Base-by-base conservation (phyloP, 345 rosid species). In the Melaleuca quinquenervia region DNA sequence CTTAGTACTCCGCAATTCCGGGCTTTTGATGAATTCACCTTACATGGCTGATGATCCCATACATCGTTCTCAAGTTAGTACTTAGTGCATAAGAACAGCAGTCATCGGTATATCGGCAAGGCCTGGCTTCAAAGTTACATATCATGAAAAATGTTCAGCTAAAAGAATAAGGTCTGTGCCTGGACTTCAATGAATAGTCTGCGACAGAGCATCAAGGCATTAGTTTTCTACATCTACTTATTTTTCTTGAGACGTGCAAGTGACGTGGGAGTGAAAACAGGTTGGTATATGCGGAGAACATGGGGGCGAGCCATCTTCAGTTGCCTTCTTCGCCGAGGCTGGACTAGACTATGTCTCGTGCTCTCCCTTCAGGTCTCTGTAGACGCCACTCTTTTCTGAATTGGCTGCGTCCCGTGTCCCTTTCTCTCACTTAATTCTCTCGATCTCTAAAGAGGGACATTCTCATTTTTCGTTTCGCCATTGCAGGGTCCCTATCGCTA, bases 281-380 rank as follows among this genome's bases (percentile, higher is more conserved):
- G 95, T 96, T 83, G 99, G 99, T 27, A 92, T 97, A 83, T 97
- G 99, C 60, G 98, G 99, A 85, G 99, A 97, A 92, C 99, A 97
- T 83, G 98, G 99, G 22, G 99, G 99, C 84, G 98, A 97, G 86
- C 98, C 99, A 84, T 92, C 98, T 13, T 97, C 98, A 26, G 98
- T 97, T 2, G 96, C 93, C 45, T 97, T 97, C 92, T 97, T 97
- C 85, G 96, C 95, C 52, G 93, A 95, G 88, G 95, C 91, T 12
- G 99, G 98, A 89, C 91, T 97, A 75, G 98, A 97, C 88, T 97
- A 97, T 85, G 99, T 97, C 86, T 97, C 99, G 44, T 97, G 99
- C 88, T 97, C 99, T 85, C 98, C 99, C 70, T 97, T 97, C 93
- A 97, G 99, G 99, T 94, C 29, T 54, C 58, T 85, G 11, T 26